Base-by-base conservation (phyloP, 202 grass and related monocot genomes). In the Hordeum pubiflorum region DNA sequence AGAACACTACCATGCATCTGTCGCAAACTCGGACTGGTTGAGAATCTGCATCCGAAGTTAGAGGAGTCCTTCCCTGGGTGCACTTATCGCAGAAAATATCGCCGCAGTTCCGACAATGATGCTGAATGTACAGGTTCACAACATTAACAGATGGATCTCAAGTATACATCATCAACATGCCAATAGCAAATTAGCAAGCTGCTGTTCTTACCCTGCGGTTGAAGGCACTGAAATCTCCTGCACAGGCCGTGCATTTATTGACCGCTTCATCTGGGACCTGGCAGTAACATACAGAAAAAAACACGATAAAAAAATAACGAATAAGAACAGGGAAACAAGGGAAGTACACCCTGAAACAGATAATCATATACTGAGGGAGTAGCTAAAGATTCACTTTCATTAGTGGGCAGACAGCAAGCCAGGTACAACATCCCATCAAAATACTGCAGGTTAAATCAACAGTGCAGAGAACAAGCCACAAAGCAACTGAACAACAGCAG, bases 21-120 rank as follows among this genome's bases (percentile, higher is more conserved):
- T 98, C 95, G 63, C 95, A 98, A 82, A 98, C 95, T 81, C 95
- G 88, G 6, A 95, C 92, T 67, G 63, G 88, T 76, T 87, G 94
- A 76, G 88, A 86, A 85, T 94, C 88, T 34, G 87, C 81, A 84
- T 94, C 92, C 4, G 90, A 77, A 80, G 78, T 94, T 54, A 98
- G 89, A 82, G 88, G 74, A 79, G 77, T 94, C 83, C 95, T 93
- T 74, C 95, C 95, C 37, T 93, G 84, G 39, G 95, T 98, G 73
- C 95, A 98, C 84, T 94, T 98, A 58, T 98, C 95, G 21, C 95
- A 98, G 86, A 98, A 98, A 88, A 98, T 91, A 69, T 98, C 95
- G 24, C 95, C 95, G 80, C 95, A 98, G 69, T 98, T 98, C 84
- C 92, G 86, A 71, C 95, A 98, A 75, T 98, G 95, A 74, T 98